Base-by-base conservation (phyloP, 805 yeast species). In the Lipomyces japonicus region DNA sequence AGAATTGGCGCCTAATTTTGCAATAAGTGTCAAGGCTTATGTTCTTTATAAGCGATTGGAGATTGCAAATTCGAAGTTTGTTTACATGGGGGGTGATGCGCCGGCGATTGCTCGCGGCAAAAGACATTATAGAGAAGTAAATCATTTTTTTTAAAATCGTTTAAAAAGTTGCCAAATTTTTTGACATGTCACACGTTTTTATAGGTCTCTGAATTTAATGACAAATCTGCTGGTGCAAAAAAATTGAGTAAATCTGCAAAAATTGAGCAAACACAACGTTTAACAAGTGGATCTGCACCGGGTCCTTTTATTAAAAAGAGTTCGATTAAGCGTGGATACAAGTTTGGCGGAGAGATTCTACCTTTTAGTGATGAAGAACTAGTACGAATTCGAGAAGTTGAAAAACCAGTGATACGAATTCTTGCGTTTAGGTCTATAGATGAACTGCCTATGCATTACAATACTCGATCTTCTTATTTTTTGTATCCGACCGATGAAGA, bases 1-100 rank as follows among this genome's bases (percentile, higher is more conserved):
- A 35, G 61, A 57, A 34, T 65, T 89, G 40, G 67, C 87, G 3
- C 75, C 80, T 40, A 67, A 70, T 0, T 48, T 90, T 18, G 71
- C 73, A 0, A 75, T 91, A 42, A 84, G 88, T 0, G 73, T 90
- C 0, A 78, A 77, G 57, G 97, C 95, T 0, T 85, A 80, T 61
- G 68, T 83, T 0, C 72, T 85, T n/a, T 77, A 75, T 53, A 71
- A 74, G 5, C 79, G 78, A 45, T 82, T 81, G 50, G 75, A 71
- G 37, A 61, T 79, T 0, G 71, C 75, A 18, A 68, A 75, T n/a
- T 70, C 78, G 10, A 74, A 74, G 34, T 71, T 72, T 39, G 76
- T 85, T 3, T 80, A 77, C 63, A 79, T 76, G 37, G 74, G 75
- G 42, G 77, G 75, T 2, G 82, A 79, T 22, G 64, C 66, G 6